Conservation (phyloP, 2,329 filamentous ascomycete species). For the Tolypocladium capitatum region DNA sequence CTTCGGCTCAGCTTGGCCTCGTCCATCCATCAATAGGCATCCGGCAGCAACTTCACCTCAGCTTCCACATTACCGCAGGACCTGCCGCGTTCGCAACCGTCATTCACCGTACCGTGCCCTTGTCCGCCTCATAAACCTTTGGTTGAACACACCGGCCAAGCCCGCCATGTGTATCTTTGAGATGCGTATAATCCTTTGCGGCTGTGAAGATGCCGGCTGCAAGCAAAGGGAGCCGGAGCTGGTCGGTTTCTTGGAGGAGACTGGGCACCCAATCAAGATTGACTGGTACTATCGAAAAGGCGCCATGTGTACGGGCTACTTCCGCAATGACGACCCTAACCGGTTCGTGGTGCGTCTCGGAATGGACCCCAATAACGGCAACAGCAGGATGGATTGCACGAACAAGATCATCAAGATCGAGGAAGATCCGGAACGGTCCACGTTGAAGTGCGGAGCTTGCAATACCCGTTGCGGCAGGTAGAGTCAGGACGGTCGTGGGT, state of each 20-base stretch:
- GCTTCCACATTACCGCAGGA: too few relatives aligned
- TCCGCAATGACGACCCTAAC: constrained; percentile 2
- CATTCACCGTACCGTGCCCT: too few relatives aligned
- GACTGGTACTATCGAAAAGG: background rate
- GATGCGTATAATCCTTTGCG: constrained; percentile 2
- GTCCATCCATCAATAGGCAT: background rate
- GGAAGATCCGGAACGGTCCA: background rate
- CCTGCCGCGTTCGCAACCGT: background rate
- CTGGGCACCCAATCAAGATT: background rate
- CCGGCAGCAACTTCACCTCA: background rate
- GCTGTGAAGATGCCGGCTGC: constrained; percentile 2
- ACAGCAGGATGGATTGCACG: constrained; percentile 5
- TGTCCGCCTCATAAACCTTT: background rate
- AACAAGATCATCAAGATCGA: background rate
- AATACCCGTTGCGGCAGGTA: background rate
- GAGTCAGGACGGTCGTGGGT: too few relatives aligned
- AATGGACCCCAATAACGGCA: constrained; percentile 2
- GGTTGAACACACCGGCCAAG: background rate
- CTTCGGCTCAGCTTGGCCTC: background rate
- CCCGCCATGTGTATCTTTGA: constrained; percentile 3
- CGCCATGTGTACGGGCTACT: constrained; percentile 1
- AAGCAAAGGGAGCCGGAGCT: background rate
- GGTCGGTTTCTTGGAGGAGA: background rate
- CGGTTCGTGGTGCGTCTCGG: constrained; percentile 1
- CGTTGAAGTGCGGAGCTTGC: background rate